These are phyloP conservation scores for Jacaranda copaia DNA, from an alignment of 257 asterid species.

Conservation along the genomic window DNA sequence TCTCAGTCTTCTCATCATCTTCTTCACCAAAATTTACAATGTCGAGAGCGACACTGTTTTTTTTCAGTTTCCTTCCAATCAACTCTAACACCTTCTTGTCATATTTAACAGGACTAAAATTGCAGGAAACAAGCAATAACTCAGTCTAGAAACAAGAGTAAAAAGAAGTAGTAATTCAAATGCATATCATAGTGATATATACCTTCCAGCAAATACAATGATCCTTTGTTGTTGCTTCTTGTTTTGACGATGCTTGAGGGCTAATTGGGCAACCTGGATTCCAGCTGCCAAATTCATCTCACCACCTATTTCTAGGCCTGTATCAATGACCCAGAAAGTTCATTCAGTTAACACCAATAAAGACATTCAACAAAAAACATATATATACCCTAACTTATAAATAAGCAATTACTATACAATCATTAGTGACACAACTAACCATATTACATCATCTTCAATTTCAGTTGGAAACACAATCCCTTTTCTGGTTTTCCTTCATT, in stretches of 20 bases:
- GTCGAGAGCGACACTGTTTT: constrained; percentile 97
- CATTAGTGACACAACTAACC: background rate
- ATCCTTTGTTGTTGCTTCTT: constrained; percentile 97
- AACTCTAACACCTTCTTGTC: constrained; percentile 89
- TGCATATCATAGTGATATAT: constrained; percentile 17
- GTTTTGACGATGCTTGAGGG: constrained; percentile 97
- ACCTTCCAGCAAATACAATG: constrained; percentile 97
- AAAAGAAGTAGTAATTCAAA: background rate
- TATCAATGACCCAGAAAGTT: background rate
- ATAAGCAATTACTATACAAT: too few relatives aligned
- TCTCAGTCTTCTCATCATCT: constrained; percentile 86
- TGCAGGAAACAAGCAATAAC: constrained; percentile 6
- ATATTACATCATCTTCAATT: background rate
- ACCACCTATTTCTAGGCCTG: constrained; percentile 86
- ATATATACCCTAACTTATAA: too few relatives aligned
- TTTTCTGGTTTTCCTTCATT: background rate
- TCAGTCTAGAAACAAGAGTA: background rate
- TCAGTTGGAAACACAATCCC: too few relatives aligned
- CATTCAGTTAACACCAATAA: background rate
- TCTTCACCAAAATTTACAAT: constrained; percentile 98
- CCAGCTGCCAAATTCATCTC: constrained; percentile 95
- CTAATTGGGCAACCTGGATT: constrained; percentile 96
- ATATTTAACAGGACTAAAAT: constrained; percentile 82
- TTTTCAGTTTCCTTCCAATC: constrained; percentile 90
- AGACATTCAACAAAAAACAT: background rate